Percentiles rank a stretch among this genome's conserved stretches.
Conservation (phyloP, 768 basidiomycete genomes). For the Lentinus brumalis region DNA sequence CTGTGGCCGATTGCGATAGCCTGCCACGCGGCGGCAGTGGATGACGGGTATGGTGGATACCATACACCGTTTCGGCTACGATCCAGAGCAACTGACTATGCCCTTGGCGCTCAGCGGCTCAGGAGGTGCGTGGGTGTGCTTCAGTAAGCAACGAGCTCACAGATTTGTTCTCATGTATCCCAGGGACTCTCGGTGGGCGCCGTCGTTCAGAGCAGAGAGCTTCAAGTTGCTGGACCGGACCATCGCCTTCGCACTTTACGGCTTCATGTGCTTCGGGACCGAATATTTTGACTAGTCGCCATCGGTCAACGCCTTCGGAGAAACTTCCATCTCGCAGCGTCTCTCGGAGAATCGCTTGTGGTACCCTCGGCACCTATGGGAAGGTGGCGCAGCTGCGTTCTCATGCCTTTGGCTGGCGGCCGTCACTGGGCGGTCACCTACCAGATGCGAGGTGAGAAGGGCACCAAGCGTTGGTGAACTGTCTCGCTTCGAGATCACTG, state of each 20-base stretch:
- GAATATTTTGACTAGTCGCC: not conserved
- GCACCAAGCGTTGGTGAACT: conserved; percentile 6
- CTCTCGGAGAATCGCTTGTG: conserved; percentile 10
- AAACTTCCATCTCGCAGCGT: not conserved
- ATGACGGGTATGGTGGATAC: too few species aligned
- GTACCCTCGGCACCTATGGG: conserved; percentile 14
- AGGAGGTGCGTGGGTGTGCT: too few species aligned
- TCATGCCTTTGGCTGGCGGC: conserved; percentile 12
- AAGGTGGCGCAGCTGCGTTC: not conserved
- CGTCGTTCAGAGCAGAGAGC: too few species aligned
- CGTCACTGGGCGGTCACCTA: conserved; percentile 11
- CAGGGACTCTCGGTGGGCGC: too few species aligned
- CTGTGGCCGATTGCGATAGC: too few species aligned
- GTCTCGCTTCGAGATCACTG: conserved; percentile 9
- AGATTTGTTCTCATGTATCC: too few species aligned
- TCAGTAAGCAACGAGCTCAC: too few species aligned
- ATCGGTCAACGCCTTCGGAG: not conserved
- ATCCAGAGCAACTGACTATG: too few species aligned
- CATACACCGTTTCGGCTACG: too few species aligned
- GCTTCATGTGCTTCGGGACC: not conserved
- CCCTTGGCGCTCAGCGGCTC: too few species aligned
- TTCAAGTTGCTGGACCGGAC: too few species aligned
- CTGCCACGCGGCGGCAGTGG: too few species aligned
- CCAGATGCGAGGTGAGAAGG: conserved; percentile 12
- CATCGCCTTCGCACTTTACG: not conserved